Conservation (phyloP, 148 eudicot genomes). For the Camellia lanceoleosa region DNA sequence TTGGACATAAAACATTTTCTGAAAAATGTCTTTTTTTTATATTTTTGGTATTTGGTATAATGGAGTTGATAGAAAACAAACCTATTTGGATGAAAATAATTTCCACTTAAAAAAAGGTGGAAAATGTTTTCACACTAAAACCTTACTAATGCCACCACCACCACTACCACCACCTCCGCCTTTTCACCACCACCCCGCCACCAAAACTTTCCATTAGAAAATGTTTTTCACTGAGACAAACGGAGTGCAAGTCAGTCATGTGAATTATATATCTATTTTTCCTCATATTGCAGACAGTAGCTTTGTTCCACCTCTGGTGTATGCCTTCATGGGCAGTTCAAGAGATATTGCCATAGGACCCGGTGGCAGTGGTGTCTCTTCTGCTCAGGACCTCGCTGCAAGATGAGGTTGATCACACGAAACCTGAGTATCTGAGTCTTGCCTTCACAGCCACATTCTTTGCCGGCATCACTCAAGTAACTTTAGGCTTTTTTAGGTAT, state of each 20-base stretch:
- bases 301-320: conserved; percentile 78
- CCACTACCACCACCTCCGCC: too few relatives aligned
- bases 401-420: conserved; percentile 50
- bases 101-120: too few relatives aligned
- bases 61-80: too few relatives aligned
- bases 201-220: too few relatives aligned
- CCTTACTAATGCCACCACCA: too few relatives aligned
- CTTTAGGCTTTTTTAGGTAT: conserved; percentile 79
- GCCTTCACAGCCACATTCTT: conserved; percentile 92
- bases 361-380: conserved; percentile 90
- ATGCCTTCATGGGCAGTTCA: conserved; percentile 91
- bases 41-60: too few relatives aligned
- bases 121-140: too few relatives aligned
- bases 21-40: too few relatives aligned
- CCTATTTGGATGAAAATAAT: too few relatives aligned
- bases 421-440: conserved; percentile 47
- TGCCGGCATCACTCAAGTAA: conserved; percentile 75
- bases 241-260: neutral
- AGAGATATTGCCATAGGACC: conserved; percentile 93
- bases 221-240: too few relatives aligned
- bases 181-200: too few relatives aligned
- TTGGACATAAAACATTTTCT: too few relatives aligned
- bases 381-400: conserved; percentile 60
- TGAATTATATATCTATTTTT: neutral
- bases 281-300: conserved; percentile 55